Base-by-base conservation (phyloP, 148 eudicot species). In the Vaccinium corymbosum region DNA sequence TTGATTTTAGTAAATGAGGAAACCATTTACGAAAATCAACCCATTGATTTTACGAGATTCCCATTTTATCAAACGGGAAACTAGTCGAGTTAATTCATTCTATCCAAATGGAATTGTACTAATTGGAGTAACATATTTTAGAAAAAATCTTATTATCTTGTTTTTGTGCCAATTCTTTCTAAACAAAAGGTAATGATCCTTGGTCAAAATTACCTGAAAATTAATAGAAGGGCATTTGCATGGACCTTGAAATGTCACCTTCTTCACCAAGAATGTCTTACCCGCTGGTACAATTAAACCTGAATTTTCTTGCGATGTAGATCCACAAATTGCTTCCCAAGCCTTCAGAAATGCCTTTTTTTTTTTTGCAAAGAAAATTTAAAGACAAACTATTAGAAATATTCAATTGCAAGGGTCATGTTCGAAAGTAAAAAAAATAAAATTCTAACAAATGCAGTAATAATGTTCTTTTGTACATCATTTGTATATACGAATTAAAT, bases 321-420 rank as follows among this genome's bases (percentile, higher is more conserved):
- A 72, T 38, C 48, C 76, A 72, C 76, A 72, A 35, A 15, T 7
- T 72, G 4, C 76, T 72, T 72, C 16, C 76, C 76, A 72, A 15
- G 50, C 76, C 48, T 72, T 17, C 76, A 15, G 49, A 72, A 72
- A 72, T 15, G 76, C 76, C 76, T 72, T 72, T 71, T 71, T 71
- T 13, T 71, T 22, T 71, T 14, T 14, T 32, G 38, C 4, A 68
- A 68, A 68, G 38, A 35, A 35, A 12, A n/a, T 9, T 22, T 64
- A 13, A 64, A 14, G 22, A 9, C 32, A 64, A 64, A 64, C 29
- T 3, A 22, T 22, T 22, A n/a, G 68, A 20, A 62, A 62, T 62
- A 22, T 59, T 59, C 25, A 42, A 42, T 20, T 5, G 8, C n/a
- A n/a, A 61, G n/a, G 71, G 32, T 22, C 25, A 20, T 61, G 66